These are phyloP conservation scores for Phoma sp. DNA, from an alignment of 2,329 filamentous ascomycete genomes.

Conservation along the genomic window DNA sequence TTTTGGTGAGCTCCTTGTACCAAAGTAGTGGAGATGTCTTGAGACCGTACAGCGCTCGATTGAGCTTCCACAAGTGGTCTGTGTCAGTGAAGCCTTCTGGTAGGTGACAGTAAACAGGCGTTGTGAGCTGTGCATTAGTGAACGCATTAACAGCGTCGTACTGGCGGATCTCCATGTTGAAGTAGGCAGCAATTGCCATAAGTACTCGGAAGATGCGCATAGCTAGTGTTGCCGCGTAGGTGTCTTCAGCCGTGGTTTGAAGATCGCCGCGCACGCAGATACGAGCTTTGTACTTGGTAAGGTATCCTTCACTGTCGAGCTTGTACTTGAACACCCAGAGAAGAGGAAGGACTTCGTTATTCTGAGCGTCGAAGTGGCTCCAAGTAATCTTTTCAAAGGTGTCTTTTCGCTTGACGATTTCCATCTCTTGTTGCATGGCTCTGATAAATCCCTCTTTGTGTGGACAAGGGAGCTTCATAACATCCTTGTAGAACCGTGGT, in stretches of 20 bases:
- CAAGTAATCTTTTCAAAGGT: neutral
- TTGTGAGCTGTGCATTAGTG: conserved; percentile 18
- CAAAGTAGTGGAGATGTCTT: conserved; percentile 23
- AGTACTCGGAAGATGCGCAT: conserved; percentile 23
- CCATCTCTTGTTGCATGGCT: neutral
- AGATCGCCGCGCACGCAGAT: conserved; percentile 22
- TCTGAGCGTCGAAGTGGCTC: neutral
- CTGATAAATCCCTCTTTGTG: no score
- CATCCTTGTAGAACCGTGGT: no score
- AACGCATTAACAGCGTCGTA: conserved; percentile 32
- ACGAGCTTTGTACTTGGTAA: conserved; percentile 23
- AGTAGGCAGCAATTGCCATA: conserved; percentile 29
- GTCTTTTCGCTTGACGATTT: neutral
- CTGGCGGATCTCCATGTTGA: conserved; percentile 26
- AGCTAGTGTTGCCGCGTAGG: conserved; percentile 32
- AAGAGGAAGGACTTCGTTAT: conserved; percentile 18
- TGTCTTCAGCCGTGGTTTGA: conserved; percentile 16
- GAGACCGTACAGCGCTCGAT: conserved; percentile 27
- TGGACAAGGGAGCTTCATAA: no score
- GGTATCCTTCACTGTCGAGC: conserved; percentile 20
- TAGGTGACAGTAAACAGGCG: conserved; percentile 5
- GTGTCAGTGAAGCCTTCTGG: neutral
- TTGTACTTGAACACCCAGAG: conserved; percentile 26
- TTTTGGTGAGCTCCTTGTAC: conserved; percentile 16
- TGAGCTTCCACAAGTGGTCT: conserved; percentile 19